These are phyloP conservation scores for Pythium phragmitis DNA, from an alignment of 352 stramenopile genomes.

Conservation along the genomic window DNA sequence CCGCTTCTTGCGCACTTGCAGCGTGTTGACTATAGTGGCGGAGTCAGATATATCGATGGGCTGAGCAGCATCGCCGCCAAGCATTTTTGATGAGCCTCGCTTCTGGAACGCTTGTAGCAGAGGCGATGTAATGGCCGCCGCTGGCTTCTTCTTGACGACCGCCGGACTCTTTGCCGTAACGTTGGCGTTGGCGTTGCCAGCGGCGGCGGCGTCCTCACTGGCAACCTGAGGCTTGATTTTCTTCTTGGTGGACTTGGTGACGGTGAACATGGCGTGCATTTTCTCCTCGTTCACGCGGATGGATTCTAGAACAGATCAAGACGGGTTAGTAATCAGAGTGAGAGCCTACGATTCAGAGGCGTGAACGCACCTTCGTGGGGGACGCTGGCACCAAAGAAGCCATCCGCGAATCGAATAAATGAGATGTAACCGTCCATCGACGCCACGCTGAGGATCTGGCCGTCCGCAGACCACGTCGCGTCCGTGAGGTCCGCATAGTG, in stretches of 20 bases:
- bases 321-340: background rate
- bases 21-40: constrained; percentile 44
- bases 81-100: constrained; percentile 14
- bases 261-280: constrained; percentile 58
- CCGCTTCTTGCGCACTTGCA: constrained; percentile 85
- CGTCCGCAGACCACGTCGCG: constrained; percentile 90
- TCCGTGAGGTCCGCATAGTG: constrained; percentile 96
- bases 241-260: constrained; percentile 63
- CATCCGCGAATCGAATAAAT: constrained; percentile 89
- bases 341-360: background rate
- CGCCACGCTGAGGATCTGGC: constrained; percentile 90
- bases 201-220: background rate
- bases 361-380: constrained; percentile 15
- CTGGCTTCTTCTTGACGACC: constrained; percentile 26
- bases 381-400: constrained; percentile 67
- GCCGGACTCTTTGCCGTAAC: constrained; percentile 23
- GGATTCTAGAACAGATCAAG: constrained; percentile 32
- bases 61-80: constrained; percentile 15
- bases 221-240: constrained; percentile 30
- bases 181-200: background rate
- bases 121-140: constrained; percentile 12
- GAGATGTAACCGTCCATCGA: constrained; percentile 96
- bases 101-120: constrained; percentile 29
- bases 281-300: constrained; percentile 44
- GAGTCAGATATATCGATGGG: constrained; percentile 22